Base-by-base conservation (phyloP, 495 filamentous ascomycete species). In the Podospora didyma region DNA sequence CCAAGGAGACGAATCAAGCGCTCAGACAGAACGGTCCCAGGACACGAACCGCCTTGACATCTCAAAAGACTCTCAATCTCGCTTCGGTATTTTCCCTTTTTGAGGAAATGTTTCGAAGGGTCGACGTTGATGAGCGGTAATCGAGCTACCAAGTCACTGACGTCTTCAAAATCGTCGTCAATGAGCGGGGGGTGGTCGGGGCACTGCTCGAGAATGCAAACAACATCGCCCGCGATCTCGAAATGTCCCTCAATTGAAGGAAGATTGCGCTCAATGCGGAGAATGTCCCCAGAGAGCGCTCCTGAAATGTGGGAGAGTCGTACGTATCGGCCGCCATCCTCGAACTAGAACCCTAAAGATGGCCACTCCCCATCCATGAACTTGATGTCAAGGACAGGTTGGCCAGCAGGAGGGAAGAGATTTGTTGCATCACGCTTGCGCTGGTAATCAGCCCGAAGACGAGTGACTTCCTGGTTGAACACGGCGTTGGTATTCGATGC, bases 21-120 rank as follows among this genome's bases (percentile, higher is more conserved):
- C 0, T 52, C 51, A 31, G 65, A 68, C 0, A 41, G 10, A 11
- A 51, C 49, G 12, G 41, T 16, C 14, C 65, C 63, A n/a, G 67
- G 65, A 31, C 58, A 61, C n/a, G 61, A 53, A 28, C 65, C 68
- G 11, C 65, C 58, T 28, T 71, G 65, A 51, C 62, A 68, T 17
- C 28, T 50, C 6, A 71, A 24, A 34, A 71, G 61, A 34, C 68
- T 71, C 16, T 52, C 24, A 24, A 70, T 66, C 51, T 71, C 67
- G 46, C 58, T 64, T 31, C 51, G 35, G 49, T 71, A 71, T 58
- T 68, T 68, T 17, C 58, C 48, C 50, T 64, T 63, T 49, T 71
- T 71, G 42, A 60, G 31, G 51, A 70, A 71, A 46, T 71, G 65
- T 39, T 60, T 58, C 7, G 52, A 46, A 12, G 58, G 22, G 31